Base-by-base conservation (phyloP, 805 yeast species). In the Metschnikowia lachancei region DNA sequence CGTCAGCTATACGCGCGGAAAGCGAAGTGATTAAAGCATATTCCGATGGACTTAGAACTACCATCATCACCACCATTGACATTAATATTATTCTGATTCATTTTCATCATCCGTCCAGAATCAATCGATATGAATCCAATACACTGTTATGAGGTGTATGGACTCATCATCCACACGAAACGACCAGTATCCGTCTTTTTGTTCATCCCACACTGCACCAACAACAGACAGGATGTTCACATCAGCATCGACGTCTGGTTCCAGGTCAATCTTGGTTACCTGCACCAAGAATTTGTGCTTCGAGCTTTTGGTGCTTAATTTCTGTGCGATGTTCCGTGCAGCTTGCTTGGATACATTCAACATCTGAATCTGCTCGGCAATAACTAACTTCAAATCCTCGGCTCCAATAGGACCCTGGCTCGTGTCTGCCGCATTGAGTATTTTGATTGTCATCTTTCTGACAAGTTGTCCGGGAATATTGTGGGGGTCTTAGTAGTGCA, bases 141-240 rank as follows among this genome's bases (percentile, higher is more conserved):
- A 49, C 14, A 55, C 46, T 3, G 56, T 52, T 29, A 55, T 43
- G n/a, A 58, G 55, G 43, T 57, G 58, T 39, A 58, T 63, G 29
- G 47, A 36, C n/a, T 53, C 58, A 8, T 50, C 31, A 6, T 55
- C 52, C 12, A 72, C 46, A 41, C 64, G 64, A 17, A 75, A 46
- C 19, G 69, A 69, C 11, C 74, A 62, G 29, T 70, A 63, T 2
- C 87, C 87, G 60, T 83, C 89, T 38, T 69, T 78, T 11, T 65
- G 62, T 8, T 66, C 57, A 51, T 81, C 81, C 86, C 87, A 82
- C 4, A 74, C 64, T 0, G 83, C 75, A 10, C 83, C 84, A 39
- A 79, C 66, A 4, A 69, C 61, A 9, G 74, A 64, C 2, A 63
- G 52, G 16, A 74, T 52, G 10, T 39, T 39, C 35, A 63, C 46